Conservation (phyloP, 1,284 basidiomycete genomes). For the Irpex sp. region DNA sequence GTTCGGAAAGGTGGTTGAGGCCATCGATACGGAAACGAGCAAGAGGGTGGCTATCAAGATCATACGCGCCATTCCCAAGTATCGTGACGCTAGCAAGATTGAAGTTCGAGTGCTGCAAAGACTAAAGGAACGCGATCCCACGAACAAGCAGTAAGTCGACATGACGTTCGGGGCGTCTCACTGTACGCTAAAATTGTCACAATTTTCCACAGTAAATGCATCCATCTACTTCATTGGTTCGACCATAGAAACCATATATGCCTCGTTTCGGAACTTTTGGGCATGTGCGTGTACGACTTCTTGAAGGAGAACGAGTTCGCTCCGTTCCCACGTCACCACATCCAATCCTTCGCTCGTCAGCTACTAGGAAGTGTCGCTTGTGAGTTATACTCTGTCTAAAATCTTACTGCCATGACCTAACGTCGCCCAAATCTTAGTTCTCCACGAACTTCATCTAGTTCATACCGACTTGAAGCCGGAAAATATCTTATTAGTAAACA, state of each 20-base stretch:
- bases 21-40: constrained; percentile 77
- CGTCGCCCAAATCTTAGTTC: constrained; percentile 40
- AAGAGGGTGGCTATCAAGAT: constrained; percentile 96
- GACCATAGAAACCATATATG: constrained; percentile 98
- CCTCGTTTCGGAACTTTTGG: constrained; percentile 93
- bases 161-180: background rate
- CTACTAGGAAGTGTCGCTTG: constrained; percentile 93
- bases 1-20: constrained; percentile 98
- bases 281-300: constrained; percentile 99
- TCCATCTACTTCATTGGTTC: constrained; percentile 93
- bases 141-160: constrained; percentile 79
- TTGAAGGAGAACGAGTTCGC: constrained; percentile 97
- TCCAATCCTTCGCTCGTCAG: constrained; percentile 94
- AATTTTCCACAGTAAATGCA: constrained; percentile 80
- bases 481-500: constrained; percentile 93
- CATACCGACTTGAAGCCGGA: constrained; percentile 99
- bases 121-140: constrained; percentile 87
- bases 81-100: constrained; percentile 98
- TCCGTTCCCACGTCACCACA: constrained; percentile 94
- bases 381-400: constrained; percentile 40
- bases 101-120: constrained; percentile 94
- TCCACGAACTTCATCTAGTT: constrained; percentile 89
- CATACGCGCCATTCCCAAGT: constrained; percentile 94
- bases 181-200: constrained; percentile 1
- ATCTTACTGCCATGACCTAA: constrained; percentile 10